Evolutionary conservation across 2,329 filamentous ascomycete species (phyloP), one percentile per base, ranked within the genome.

Genomic region (Harringtonia aguacate): DNA sequence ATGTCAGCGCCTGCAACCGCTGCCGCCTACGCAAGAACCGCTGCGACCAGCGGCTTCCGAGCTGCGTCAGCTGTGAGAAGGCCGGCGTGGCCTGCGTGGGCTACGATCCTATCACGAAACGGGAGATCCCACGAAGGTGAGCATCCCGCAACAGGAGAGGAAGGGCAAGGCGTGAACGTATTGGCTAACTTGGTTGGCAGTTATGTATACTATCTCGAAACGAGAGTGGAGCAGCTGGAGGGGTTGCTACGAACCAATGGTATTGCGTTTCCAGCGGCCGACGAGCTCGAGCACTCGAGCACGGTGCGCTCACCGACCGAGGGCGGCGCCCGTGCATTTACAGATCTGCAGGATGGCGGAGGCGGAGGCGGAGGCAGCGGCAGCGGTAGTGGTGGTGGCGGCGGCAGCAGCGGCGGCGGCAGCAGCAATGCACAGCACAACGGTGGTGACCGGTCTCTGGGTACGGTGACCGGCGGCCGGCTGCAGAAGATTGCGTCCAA

Each of bases 121-220:
- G 86, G 58, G 88, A 95, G 65, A 95, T 97, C 46, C 90, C 90
- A 40, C 77, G 89, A 63, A 88, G 82, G 69, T 95, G 81, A 67
- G 84, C 47, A n/a, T 2, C 5, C 15, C 20, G 8, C 22, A 21
- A 15, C 18, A 41, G 37, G 12, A 28, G 3, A n/a, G 34, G 9
- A 39, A 13, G 7, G 27, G 15, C 14, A n/a, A 18, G 13, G 21
- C 4, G 39, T 43, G 36, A 48, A n/a, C n/a, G n/a, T n/a, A n/a
- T n/a, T n/a, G n/a, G 24, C 24, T 44, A 24, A 39, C 36, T 9
- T 24, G 8, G 5, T 12, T 5, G 13, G 13, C n/a, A 86, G 84
- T 62, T 97, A 97, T 68, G 87, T 97, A 39, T 95, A 85, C 65
- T 97, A 95, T 60, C 80, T 97, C 47, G 90, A 97, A 62, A 86